Evolutionary conservation across 495 filamentous ascomycete species (phyloP), one percentile per base, ranked within the genome.

Genomic region (Clavariopsis aquatica): DNA sequence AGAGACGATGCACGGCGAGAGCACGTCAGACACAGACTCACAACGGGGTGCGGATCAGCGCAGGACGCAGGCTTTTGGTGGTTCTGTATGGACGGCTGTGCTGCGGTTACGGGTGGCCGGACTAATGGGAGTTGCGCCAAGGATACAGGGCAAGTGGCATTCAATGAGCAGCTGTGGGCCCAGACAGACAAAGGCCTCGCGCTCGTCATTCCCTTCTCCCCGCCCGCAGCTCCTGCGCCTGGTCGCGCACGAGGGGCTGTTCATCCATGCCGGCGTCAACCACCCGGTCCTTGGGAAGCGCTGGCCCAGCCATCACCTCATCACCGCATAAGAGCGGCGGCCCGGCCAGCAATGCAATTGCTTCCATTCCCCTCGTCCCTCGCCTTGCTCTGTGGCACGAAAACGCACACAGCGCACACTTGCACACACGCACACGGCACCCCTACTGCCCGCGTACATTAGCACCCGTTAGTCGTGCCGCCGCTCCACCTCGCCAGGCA

Each of bases 81-180:
- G n/a, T 1, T 26, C n/a, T 36, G 31, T 6, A 34, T 10, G 38
- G 38, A 43, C 38, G 26, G 41, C n/a, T 52, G 60, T 26, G 51
- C 17, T 22, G 27, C 60, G 51, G 57, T 19, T 59, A 15, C 54
- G 51, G 62, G 24, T 52, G n/a, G 26, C 62, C 62, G 62, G 62
- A 53, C 62, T 58, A 58, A 65, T 52, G 62, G 62, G 62, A 65
- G 19, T 52, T 47, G 34, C 4, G 51, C 60, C 51, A 63, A 57
- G 60, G 10, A 49, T 23, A 56, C 4, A 34, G 31, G 36, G 60
- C n/a, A 63, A 43, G 38, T 52, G 51, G 51, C 31, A 10, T 54
- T 29, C 27, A 29, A 54, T 22, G 19, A 57, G 49, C 26, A 49
- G 49, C 22, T 22, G 29, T 38, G 52, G 52, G 29, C 53, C 52